phyloP scores from a whole-genome alignment of 805 yeast species.

The Pichia manshurica region DNA sequence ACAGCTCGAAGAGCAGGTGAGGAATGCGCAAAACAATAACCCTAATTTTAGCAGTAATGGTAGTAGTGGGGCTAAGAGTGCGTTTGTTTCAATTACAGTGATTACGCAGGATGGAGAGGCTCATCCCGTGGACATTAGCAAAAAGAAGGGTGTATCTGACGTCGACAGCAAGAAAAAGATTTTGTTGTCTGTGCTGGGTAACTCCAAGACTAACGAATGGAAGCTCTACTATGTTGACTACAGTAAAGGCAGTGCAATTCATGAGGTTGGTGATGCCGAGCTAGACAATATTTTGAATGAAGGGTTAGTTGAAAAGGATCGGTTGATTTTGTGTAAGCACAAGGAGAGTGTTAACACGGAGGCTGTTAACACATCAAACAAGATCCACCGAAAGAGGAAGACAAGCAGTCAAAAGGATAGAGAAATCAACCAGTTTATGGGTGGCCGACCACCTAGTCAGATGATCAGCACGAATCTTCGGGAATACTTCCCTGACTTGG shows the following conservation, averaged over 20 bases:
- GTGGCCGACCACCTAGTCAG: slow-evolving; percentile 92
- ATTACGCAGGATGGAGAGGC: slow-evolving; percentile 71
- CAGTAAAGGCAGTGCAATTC: slow-evolving; percentile 32
- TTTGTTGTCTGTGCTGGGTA: neutral
- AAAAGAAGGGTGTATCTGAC: slow-evolving; percentile 75
- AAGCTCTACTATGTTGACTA: slow-evolving; percentile 50
- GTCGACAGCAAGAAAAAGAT: slow-evolving; percentile 63
- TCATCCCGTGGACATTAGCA: slow-evolving; percentile 62
- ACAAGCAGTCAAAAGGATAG: slow-evolving; percentile 7
- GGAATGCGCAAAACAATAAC: neutral
- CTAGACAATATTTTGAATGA: neutral
- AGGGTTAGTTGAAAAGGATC: slow-evolving; percentile 47
- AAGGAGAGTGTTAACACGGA: slow-evolving; percentile 38
- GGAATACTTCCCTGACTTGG: slow-evolving; percentile 87
- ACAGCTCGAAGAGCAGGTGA: neutral
- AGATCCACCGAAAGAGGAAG: slow-evolving; percentile 3
- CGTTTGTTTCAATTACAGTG: slow-evolving; percentile 40
- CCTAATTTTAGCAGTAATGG: neutral
- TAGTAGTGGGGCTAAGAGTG: neutral
- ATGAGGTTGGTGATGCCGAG: slow-evolving; percentile 40
- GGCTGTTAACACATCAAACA: slow-evolving; percentile 53
- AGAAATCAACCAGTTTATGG: slow-evolving; percentile 42
- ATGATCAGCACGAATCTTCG: slow-evolving; percentile 83
- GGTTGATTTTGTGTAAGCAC: slow-evolving; percentile 56
- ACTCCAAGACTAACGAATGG: slow-evolving; percentile 36